Conservation (phyloP, 2,329 filamentous ascomycete genomes). For the Cercospora sp. region DNA sequence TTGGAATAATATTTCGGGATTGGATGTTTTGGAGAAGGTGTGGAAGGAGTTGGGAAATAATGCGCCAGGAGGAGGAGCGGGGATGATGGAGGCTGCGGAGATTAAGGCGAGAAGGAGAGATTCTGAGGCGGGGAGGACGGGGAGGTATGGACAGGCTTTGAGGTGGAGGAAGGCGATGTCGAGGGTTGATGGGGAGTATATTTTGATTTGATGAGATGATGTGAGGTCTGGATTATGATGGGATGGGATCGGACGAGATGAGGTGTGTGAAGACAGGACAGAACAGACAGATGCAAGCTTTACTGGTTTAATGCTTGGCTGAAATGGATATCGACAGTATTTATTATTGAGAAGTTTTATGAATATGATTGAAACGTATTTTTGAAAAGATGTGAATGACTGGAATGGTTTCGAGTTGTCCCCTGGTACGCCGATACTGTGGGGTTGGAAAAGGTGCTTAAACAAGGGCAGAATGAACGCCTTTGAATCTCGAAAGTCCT, state of each 20-base stretch:
- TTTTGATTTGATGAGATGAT: constrained; percentile 50
- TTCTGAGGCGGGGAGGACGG: constrained; percentile 28
- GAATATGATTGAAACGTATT: neutral
- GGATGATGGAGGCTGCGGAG: constrained; percentile 29
- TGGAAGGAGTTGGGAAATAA: constrained; percentile 56
- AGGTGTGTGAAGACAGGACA: neutral
- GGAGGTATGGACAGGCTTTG: constrained; percentile 44
- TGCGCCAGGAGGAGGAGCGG: constrained; percentile 16
- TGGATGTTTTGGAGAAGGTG: constrained; percentile 81
- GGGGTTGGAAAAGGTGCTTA: too few species aligned
- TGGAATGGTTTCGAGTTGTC: neutral
- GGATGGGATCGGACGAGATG: neutral
- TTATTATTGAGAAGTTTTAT: neutral
- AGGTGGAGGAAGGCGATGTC: constrained; percentile 55
- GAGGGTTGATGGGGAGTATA: constrained; percentile 53
- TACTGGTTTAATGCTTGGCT: neutral
- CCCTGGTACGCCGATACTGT: too few species aligned
- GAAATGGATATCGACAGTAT: constrained; percentile 8
- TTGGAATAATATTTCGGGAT: constrained; percentile 84
- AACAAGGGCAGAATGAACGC: too few species aligned
- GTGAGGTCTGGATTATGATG: constrained; percentile 31
- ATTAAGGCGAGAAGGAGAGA: constrained; percentile 33
- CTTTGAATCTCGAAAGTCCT: too few species aligned
- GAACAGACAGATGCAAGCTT: neutral
- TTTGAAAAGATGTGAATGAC: neutral